Conservation (phyloP, 768 basidiomycete genomes). For the Tylopilus sp. region DNA sequence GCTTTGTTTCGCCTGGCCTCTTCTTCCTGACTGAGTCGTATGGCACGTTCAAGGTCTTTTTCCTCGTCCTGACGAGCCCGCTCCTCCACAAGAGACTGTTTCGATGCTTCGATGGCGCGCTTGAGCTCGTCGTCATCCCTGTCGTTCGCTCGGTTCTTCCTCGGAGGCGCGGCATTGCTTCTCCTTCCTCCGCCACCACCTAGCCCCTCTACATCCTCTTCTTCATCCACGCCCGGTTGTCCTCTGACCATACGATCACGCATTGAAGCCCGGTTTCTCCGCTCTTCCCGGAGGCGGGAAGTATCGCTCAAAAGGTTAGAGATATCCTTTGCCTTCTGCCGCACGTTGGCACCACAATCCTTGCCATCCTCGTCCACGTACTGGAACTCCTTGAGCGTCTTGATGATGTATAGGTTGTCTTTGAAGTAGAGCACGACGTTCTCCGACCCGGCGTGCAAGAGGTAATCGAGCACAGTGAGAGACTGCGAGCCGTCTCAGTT, state of each 20-base stretch:
- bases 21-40: constrained; percentile 87
- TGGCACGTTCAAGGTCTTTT: constrained; percentile 76
- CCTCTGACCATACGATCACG: constrained; percentile 89
- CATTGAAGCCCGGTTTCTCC: constrained; percentile 84
- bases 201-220: constrained; percentile 14
- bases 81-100: constrained; percentile 67
- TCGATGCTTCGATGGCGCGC: constrained; percentile 88
- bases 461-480: constrained; percentile 92
- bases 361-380: constrained; percentile 93
- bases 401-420: constrained; percentile 96
- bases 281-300: constrained; percentile 77
- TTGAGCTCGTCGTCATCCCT: constrained; percentile 81
- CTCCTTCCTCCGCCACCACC: neutral
- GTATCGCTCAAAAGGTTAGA: constrained; percentile 91
- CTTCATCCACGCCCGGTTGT: constrained; percentile 36
- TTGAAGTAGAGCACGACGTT: constrained; percentile 98
- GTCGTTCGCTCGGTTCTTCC: constrained; percentile 23
- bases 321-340: constrained; percentile 97
- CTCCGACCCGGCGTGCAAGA: constrained; percentile 93
- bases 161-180: constrained; percentile 15
- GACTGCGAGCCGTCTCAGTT: constrained; percentile 44
- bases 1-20: constrained; percentile 72
- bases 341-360: constrained; percentile 97
- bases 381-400: constrained; percentile 98
- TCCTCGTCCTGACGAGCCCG: constrained; percentile 65